Conservation (phyloP, 164 flowering plant genomes). For the Piper betle region DNA sequence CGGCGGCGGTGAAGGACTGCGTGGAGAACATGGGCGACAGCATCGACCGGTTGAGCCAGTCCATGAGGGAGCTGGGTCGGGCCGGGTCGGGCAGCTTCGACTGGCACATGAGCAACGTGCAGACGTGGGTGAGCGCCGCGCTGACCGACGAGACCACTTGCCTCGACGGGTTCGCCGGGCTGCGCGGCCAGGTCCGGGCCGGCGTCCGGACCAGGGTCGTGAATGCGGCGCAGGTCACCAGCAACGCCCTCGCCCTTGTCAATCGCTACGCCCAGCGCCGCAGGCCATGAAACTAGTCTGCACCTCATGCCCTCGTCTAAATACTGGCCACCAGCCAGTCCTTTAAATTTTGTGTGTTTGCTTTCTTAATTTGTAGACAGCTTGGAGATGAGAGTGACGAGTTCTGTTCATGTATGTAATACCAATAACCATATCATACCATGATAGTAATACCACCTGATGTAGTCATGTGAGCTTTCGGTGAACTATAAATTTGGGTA, state of each 20-base stretch:
- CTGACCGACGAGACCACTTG: constrained; percentile 53
- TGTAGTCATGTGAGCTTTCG: not conserved
- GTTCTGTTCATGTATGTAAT: not conserved
- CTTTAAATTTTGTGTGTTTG: not conserved
- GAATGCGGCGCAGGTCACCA: constrained; percentile 12
- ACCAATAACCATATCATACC: not conserved
- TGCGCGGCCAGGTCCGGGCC: constrained; percentile 8
- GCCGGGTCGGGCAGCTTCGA: constrained; percentile 2
- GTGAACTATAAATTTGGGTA: not conserved
- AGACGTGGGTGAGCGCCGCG: constrained; percentile 79
- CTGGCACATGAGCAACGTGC: constrained; percentile 31
- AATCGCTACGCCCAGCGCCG: constrained; percentile 4
- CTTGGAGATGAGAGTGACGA: not conserved
- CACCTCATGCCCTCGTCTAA: not conserved
- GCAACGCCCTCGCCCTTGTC: constrained; percentile 19
- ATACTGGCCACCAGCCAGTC: not conserved
- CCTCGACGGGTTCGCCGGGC: constrained; percentile 41
- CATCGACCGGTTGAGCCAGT: constrained; percentile 17
- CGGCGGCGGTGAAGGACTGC: constrained; percentile 20
- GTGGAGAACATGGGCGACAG: constrained; percentile 18
- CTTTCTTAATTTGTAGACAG: not conserved
- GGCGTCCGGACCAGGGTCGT: constrained; percentile 4
- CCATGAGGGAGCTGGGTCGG: constrained; percentile 17
- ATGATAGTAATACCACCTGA: not conserved
- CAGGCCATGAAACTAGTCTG: not conserved